phyloP scores from a whole-genome alignment of 1,284 basidiomycete genomes.

The Sphaerobolus stellatus region DNA sequence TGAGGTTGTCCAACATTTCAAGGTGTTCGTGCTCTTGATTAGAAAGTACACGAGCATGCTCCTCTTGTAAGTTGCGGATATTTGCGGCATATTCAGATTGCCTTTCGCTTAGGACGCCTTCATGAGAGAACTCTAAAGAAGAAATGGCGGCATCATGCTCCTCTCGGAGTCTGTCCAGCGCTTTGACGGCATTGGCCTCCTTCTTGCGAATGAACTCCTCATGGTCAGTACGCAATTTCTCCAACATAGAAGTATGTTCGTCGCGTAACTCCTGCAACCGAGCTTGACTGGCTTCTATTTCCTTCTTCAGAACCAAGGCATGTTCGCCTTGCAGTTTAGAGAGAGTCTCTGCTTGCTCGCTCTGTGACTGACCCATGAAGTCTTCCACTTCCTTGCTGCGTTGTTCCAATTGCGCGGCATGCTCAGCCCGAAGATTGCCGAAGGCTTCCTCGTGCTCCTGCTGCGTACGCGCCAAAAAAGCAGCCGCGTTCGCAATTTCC shows the following conservation, averaged over 20 bases:
- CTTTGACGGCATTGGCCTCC: slow-evolving; percentile 55
- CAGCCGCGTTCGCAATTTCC: slow-evolving; percentile 45
- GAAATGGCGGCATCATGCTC: slow-evolving; percentile 69
- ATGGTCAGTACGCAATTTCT: slow-evolving; percentile 68
- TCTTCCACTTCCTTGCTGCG: slow-evolving; percentile 50
- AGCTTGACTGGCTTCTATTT: slow-evolving; percentile 56
- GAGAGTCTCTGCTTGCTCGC: slow-evolving; percentile 55
- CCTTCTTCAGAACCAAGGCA: slow-evolving; percentile 52
- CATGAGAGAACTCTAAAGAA: slow-evolving; percentile 68
- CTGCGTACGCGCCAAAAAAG: slow-evolving; percentile 46
- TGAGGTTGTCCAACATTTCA: slow-evolving; percentile 61
- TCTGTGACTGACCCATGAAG: slow-evolving; percentile 43
- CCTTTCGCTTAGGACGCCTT: slow-evolving; percentile 70
- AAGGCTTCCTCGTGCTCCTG: slow-evolving; percentile 54
- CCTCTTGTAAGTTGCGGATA: slow-evolving; percentile 63
- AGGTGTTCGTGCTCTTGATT: slow-evolving; percentile 63
- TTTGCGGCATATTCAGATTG: slow-evolving; percentile 61
- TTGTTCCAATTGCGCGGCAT: slow-evolving; percentile 47
- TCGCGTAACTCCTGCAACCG: slow-evolving; percentile 68
- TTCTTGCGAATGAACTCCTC: slow-evolving; percentile 60
- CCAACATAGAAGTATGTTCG: slow-evolving; percentile 75
- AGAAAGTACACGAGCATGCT: slow-evolving; percentile 60
- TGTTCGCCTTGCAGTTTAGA: slow-evolving; percentile 54
- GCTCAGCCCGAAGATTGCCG: slow-evolving; percentile 46
- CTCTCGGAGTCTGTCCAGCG: slow-evolving; percentile 63